Percentiles rank a stretch among this genome's conserved stretches.
Conservation (phyloP, 106 monocot species). For the Platanthera zijinensis region DNA sequence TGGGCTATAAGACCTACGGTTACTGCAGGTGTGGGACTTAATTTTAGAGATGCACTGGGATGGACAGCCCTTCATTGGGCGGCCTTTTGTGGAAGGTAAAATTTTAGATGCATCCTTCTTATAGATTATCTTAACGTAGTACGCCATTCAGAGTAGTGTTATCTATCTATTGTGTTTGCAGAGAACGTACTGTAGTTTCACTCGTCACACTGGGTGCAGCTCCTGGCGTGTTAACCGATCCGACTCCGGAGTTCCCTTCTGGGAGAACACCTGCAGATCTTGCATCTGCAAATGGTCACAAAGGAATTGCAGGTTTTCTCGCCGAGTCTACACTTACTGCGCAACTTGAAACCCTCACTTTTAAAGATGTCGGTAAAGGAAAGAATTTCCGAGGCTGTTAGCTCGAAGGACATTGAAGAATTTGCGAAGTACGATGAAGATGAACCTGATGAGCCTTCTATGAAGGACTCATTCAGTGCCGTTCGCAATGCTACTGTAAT, state of each 20-base stretch:
- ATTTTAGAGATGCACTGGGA: conserved; percentile 72
- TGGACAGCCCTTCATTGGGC: conserved; percentile 96
- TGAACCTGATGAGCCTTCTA: conserved; percentile 30
- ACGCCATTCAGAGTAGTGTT: neutral
- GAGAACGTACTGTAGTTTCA: conserved; percentile 51
- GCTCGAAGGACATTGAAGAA: conserved; percentile 23
- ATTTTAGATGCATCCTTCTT: neutral
- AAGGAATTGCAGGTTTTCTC: conserved; percentile 82
- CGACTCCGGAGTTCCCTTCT: conserved; percentile 50
- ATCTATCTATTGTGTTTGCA: conserved; percentile 16
- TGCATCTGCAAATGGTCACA: conserved; percentile 77
- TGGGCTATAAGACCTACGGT: conserved; percentile 67
- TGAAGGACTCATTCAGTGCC: conserved; percentile 61
- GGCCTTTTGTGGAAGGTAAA: conserved; percentile 65
- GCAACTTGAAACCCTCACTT: conserved; percentile 56
- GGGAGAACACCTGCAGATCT: conserved; percentile 89
- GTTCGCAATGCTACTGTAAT: conserved; percentile 66
- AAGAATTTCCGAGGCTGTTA: conserved; percentile 22
- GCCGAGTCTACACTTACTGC: conserved; percentile 65
- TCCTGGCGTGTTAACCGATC: conserved; percentile 66
- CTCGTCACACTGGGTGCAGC: conserved; percentile 50
- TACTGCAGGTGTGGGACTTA: conserved; percentile 53
- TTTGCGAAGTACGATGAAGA: conserved; percentile 20
- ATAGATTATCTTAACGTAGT: neutral
- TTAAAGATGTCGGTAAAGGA: conserved; percentile 33